phyloP scores from a whole-genome alignment of 805 yeast species.

The Nematodospora valgi region DNA sequence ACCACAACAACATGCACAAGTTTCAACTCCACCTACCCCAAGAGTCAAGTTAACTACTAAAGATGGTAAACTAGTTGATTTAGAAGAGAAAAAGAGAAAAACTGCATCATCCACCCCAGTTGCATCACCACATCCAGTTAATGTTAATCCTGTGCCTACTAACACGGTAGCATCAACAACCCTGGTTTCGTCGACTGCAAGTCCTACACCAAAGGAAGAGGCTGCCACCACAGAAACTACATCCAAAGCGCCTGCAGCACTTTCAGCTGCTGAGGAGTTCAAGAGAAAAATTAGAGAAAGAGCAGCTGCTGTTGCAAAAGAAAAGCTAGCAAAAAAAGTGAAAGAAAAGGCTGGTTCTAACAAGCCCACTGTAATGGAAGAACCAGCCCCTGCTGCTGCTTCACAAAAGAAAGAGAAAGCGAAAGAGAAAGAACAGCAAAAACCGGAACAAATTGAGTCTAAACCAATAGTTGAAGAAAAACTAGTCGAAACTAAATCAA shows the following conservation, averaged over 20 bases:
- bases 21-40: slow-evolving; percentile 11
- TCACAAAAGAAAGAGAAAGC: slow-evolving; percentile 1
- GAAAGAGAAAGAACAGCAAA: neutral
- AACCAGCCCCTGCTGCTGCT: no score
- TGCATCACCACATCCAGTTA: slow-evolving; percentile 23
- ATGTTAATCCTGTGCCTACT: slow-evolving; percentile 7
- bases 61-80: slow-evolving; percentile 41
- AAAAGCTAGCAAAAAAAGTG: slow-evolving; percentile 7
- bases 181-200: slow-evolving; percentile 11
- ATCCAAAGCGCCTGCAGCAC: slow-evolving; percentile 12
- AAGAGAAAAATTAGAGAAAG: slow-evolving; percentile 32
- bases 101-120: slow-evolving; percentile 26
- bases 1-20: slow-evolving; percentile 8
- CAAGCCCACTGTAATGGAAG: no score
- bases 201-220: slow-evolving; percentile 7
- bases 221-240: slow-evolving; percentile 13
- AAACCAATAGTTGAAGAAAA: slow-evolving; percentile 9
- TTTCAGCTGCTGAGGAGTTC: slow-evolving; percentile 33
- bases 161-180: slow-evolving; percentile 9
- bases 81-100: slow-evolving; percentile 38
- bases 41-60: slow-evolving; percentile 40
- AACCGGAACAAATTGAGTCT: slow-evolving; percentile 3
- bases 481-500: slow-evolving; percentile 9
- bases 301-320: slow-evolving; percentile 10
- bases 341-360: slow-evolving; percentile 4